Percentiles rank a stretch among this genome's conserved stretches.
Evolutionary conservation across 2,329 filamentous ascomycete genomes (phyloP).

Genomic region (Xylaria sp.): DNA sequence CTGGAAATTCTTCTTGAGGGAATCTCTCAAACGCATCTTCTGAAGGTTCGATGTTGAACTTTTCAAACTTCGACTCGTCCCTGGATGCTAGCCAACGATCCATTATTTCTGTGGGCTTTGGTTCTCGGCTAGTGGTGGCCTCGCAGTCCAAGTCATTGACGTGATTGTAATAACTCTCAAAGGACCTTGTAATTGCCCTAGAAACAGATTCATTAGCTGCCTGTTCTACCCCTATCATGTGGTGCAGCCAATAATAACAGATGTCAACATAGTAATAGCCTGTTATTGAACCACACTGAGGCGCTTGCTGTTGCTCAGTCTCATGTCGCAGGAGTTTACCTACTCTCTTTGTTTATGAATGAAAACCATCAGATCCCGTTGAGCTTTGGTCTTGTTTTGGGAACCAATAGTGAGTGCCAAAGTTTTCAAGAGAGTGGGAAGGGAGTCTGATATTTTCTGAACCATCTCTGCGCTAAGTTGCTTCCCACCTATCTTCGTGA

Average conservation of each 20-base stretch:
- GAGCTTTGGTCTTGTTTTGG: conserved; percentile 5
- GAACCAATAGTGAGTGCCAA: conserved; percentile 18
- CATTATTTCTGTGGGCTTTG: conserved; percentile 10
- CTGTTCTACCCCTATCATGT: background rate
- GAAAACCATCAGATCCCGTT: conserved; percentile 17
- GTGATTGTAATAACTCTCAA: background rate
- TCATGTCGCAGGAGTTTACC: background rate
- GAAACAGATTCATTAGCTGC: background rate
- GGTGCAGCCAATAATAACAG: background rate
- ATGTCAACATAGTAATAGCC: background rate
- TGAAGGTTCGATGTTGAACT: background rate
- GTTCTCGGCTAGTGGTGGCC: background rate
- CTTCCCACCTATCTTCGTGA: conserved; percentile 2
- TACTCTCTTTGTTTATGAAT: conserved; percentile 20
- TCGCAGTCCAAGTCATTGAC: background rate
- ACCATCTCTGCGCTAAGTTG: conserved; percentile 2
- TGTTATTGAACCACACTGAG: background rate
- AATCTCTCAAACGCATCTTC: background rate
- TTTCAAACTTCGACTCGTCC: conserved; percentile 2
- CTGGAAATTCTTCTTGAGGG: background rate
- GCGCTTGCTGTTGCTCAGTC: too few species aligned
- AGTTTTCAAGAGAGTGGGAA: conserved; percentile 8
- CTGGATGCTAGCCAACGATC: conserved; percentile 11
- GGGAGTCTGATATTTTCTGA: background rate
- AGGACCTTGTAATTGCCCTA: conserved; percentile 9